Evolutionary conservation across 2,329 filamentous ascomycete species (phyloP), one percentile per base, ranked within the genome.

Genomic region (Cladophialophora chaetospira): DNA sequence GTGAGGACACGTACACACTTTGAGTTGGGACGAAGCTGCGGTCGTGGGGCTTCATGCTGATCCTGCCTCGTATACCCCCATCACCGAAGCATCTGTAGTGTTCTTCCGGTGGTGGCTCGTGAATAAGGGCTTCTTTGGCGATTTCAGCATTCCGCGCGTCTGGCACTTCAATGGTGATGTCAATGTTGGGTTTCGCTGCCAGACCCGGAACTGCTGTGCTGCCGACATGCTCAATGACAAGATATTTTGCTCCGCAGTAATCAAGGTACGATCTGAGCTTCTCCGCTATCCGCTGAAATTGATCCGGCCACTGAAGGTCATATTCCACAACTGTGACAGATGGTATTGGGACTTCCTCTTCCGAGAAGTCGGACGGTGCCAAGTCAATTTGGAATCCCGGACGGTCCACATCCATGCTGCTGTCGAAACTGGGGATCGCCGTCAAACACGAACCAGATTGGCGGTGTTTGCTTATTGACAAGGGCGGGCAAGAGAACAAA

Each of bases 191-290:
- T 46, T 67, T 67, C 19, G 63, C 62, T 10, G 36, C 29, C 26
- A 66, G 59, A 19, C 45, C 47, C 3, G 57, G 59, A 3, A 67
- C 53, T 0, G 64, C 62, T 1, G 64, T 66, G 38, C 54, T 60
- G n/a, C 65, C 65, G 17, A 67, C 56, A 44, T 67, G 65, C 35
- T 64, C 61, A 21, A 67, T 65, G 15, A 25, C 10, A 13, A 29
- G 19, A 28, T 51, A 51, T 11, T 29, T 28, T n/a, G 43, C 48
- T 3, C 25, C 35, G 15, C 13, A 43, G 31, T 17, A n/a, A 11
- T 13, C 11, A 3, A 51, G 48, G n/a, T 51, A 51, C 23, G 19
- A 11, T 15, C 33, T 40, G n/a, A 51, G 48, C 48, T 43, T 43
- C 8, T 51, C 23, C 21, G 35, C 31, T 43, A 51, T 51, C 17